Conservation (phyloP, 2,329 filamentous ascomycete species). For the Rhynchosporium secalis region DNA sequence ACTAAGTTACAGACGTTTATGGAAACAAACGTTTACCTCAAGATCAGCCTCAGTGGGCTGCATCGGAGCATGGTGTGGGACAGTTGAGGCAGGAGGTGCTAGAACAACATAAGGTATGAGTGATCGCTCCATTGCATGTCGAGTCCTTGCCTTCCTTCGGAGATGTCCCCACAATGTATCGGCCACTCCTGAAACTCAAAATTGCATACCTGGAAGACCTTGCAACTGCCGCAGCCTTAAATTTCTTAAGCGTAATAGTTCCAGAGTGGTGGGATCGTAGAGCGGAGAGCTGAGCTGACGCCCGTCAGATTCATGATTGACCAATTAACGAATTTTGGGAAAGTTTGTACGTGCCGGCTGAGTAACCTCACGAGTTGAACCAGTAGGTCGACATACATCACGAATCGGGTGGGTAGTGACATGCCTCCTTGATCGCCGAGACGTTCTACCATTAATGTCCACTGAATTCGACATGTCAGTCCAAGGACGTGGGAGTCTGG, state of each 20-base stretch:
- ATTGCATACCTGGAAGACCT: slow-evolving; percentile 46
- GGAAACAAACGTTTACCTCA: slow-evolving; percentile 31
- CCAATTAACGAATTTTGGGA: slow-evolving; percentile 25
- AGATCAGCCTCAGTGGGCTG: slow-evolving; percentile 28
- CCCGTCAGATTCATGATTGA: slow-evolving; percentile 25
- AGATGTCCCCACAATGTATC: slow-evolving; percentile 1
- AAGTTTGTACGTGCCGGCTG: slow-evolving; percentile 46
- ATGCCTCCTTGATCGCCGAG: slow-evolving; percentile 55
- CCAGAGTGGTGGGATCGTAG: slow-evolving; percentile 57
- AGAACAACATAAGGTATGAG: slow-evolving; percentile 27
- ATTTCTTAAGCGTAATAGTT: slow-evolving; percentile 50
- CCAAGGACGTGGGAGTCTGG: background rate
- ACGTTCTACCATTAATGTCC: slow-evolving; percentile 59
- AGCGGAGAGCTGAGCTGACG: slow-evolving; percentile 45
- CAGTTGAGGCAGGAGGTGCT: slow-evolving; percentile 30
- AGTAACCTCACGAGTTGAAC: slow-evolving; percentile 51
- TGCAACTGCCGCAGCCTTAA: slow-evolving; percentile 54
- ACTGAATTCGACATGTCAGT: slow-evolving; percentile 42
- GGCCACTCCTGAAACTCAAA: background rate
- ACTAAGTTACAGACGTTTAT: background rate
- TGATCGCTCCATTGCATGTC: slow-evolving; percentile 25
- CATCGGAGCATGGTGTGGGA: slow-evolving; percentile 27
- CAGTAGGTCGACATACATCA: slow-evolving; percentile 57
- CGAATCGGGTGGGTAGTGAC: slow-evolving; percentile 53
- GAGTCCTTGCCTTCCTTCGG: background rate